Base-by-base conservation (phyloP, 2,329 filamentous ascomycete genomes). In the Fusarium marasasianum region DNA sequence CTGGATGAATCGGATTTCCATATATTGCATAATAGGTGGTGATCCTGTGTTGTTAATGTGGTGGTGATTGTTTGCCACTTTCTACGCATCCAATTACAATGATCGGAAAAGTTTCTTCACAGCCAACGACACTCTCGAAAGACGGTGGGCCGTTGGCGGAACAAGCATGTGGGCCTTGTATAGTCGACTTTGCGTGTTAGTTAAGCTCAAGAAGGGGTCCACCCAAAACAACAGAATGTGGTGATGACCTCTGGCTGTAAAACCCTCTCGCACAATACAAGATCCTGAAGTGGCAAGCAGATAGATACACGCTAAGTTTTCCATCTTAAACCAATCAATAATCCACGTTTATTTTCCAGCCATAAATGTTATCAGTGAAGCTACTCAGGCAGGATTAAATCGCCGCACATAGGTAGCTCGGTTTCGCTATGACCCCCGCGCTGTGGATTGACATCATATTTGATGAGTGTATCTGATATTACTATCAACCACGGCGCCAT, bases 371-470 rank as follows among this genome's bases (percentile, higher is more conserved):
- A 59, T 70, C 66, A 67, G 45, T 40, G 31, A 63, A 58, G 18
- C 47, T 61, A 59, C 50, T 26, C 14, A 33, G 50, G 51, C 20
- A 33, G 50, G 50, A 37, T 40, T 48, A 33, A 72, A 24, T 61
- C 55, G 55, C 63, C 47, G 43, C 43, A 67, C 44, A 31, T 71
- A 33, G 26, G 26, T 48, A 22, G 50, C 63, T 47, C 33, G 53
- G 64, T 48, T 38, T 58, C 54, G 53, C 40, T 31, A 54, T 50
- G 43, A 44, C 45, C 53, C 71, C 71, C 67, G 44, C 65, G 65
- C 45, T 54, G 44, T 56, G 57, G 41, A 70, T 69, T 74, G 72
- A 70, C 72, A 74, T 74, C 72, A 74, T 74, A 51, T 60, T 66
- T 43, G 20, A 58, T 69, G 50, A 35, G 63, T 45, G 31, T 41